A percentile compares a stretch with the other conserved stretches of the same genome.
Evolutionary conservation across 1,284 basidiomycete species (phyloP).

Genomic region (Kwoniella shivajii): DNA sequence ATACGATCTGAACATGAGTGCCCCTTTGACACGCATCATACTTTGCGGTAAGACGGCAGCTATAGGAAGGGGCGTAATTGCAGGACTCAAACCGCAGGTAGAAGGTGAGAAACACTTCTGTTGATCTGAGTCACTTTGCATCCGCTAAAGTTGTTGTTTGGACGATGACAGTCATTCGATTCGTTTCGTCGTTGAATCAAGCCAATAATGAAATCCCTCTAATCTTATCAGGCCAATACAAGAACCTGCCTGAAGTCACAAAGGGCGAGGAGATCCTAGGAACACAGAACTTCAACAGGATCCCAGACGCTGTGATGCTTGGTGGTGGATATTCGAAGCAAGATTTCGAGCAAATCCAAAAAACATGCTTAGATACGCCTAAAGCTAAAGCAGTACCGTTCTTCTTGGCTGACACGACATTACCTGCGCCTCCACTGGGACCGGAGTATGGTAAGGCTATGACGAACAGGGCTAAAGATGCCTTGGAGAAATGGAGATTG

Average conservation of each 20-base stretch:
- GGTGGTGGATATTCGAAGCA: not conserved
- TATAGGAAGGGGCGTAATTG: not conserved
- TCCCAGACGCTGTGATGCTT: not conserved
- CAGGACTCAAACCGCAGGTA: not conserved
- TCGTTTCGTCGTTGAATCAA: not conserved
- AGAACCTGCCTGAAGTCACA: not conserved
- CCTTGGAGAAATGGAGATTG: not conserved
- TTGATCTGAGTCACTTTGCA: not conserved
- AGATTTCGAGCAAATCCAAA: no score
- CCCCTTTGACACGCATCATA: constrained; percentile 1
- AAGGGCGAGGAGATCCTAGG: not conserved
- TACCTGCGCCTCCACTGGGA: not conserved
- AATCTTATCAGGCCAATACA: not conserved
- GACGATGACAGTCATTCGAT: not conserved
- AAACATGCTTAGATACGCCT: no score
- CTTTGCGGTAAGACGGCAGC: not conserved
- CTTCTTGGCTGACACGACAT: not conserved
- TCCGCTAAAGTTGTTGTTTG: not conserved
- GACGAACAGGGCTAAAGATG: not conserved
- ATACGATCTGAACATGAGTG: no score
- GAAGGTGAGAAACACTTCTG: not conserved
- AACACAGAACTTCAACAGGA: not conserved
- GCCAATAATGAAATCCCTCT: not conserved
- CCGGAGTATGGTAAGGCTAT: not conserved
- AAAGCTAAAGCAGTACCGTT: no score